Base-by-base conservation (phyloP, 2,329 filamentous ascomycete genomes). In the Nannizziopsis arthrosporioides region DNA sequence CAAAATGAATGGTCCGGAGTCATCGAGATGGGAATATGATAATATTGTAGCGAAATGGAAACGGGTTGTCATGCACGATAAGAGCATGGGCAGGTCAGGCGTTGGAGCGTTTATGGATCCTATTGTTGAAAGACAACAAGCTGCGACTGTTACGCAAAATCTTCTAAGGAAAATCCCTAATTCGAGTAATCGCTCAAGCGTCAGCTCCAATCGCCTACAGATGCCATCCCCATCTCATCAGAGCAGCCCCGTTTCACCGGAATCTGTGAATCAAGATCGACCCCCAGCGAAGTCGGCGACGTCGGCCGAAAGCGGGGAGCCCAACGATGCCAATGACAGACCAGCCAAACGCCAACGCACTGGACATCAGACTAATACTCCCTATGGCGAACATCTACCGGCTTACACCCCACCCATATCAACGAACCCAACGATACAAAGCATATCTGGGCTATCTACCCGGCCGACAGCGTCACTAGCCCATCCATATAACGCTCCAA, bases 21-120 rank as follows among this genome's bases (percentile, higher is more conserved):
- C 65, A 6, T 49, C 61, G 0, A 61, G 67, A 37, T 73, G 69
- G 70, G 70, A 73, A 53, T 73, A 70, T 48, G 70, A 73, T 41
- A 67, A 57, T 31, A 57, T 73, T 3, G 62, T 74, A 10, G 59
- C 66, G 2, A 73, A 72, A 51, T 73, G 71, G 71, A 71, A 66
- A 51, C 61, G 67, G 1, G 68, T 70, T 22, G 64, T 72, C 9
- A 66, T 68, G 66, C 67, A 69, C 27, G 66, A 69, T 49, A 65
- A 63, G 47, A 59, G 62, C 47, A 69, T 69, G 62, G 67, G 67
- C 8, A 62, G 65, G 2, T 49, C 52, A 31, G 49, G 54, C 32
- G 35, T 47, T 39, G 22, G 51, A 8, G 40, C 42, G 6, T 43
- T 32, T 27, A 47, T 50, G 44, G 49, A 48, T n/a, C 34, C 44